A percentile compares a stretch with the other conserved stretches of the same genome.
phyloP scores from a whole-genome alignment of 139 green algal genomes.

The Chlorella sp. region DNA sequence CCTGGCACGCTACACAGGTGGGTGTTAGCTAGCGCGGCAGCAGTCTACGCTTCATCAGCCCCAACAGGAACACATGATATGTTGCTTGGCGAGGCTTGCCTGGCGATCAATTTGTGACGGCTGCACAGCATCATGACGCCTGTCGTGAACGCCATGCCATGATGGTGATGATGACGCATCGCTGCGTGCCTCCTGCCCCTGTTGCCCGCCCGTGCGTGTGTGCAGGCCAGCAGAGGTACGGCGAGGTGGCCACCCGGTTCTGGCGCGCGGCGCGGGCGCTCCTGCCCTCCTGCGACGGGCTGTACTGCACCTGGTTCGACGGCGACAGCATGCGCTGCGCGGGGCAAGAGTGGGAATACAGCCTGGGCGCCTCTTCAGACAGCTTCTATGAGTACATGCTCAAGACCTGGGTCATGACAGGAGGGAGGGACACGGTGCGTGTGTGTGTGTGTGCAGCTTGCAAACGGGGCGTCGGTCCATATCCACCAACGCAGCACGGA shows the following conservation, averaged over 20 bases:
- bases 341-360: conserved; percentile 6
- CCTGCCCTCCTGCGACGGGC: not conserved
- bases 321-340: not conserved
- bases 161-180: too few species aligned
- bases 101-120: too few species aligned
- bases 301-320: conserved; percentile 12
- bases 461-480: too few species aligned
- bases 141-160: too few species aligned
- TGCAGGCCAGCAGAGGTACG: conserved; percentile 7
- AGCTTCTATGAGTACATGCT: conserved; percentile 75
- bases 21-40: too few species aligned
- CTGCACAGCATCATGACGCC: too few species aligned
- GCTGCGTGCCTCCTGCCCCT: not conserved
- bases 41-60: too few species aligned
- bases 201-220: not conserved
- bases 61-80: too few species aligned
- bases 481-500: too few species aligned
- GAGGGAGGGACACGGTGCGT: conserved; percentile 9
- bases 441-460: not conserved
- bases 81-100: too few species aligned
- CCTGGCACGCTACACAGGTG: conserved; percentile 5
- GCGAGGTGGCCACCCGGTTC: not conserved
- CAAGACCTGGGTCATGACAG: conserved; percentile 59
- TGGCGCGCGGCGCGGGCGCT: not conserved
- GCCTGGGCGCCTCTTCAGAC: conserved; percentile 23